A percentile compares a stretch with the other conserved stretches of the same genome.
phyloP scores from a whole-genome alignment of 2,329 filamentous ascomycete genomes.

The Penicillium sp. region DNA sequence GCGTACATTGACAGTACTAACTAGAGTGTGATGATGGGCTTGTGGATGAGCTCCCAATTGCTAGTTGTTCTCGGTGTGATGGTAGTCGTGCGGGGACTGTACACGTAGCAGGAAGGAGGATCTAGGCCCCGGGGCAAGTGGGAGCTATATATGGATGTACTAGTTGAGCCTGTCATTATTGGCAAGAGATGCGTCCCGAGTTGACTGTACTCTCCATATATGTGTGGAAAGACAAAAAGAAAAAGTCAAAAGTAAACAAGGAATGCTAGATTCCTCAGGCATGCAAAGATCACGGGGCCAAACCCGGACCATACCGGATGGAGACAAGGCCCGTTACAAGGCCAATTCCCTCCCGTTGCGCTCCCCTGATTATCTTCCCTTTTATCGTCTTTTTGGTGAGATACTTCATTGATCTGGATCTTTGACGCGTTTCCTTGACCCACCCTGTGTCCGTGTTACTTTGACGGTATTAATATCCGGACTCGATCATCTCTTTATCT shows the following conservation, averaged over 20 bases:
- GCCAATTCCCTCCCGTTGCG: constrained; percentile 14
- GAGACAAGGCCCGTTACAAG: constrained; percentile 16
- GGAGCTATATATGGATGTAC: neutral
- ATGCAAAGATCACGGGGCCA: constrained; percentile 17
- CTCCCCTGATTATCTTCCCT: constrained; percentile 22
- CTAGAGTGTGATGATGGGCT: neutral
- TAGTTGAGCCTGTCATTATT: neutral
- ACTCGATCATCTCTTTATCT: constrained; percentile 6
- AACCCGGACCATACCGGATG: constrained; percentile 25
- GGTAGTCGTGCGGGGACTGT: neutral
- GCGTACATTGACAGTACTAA: neutral
- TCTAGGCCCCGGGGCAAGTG: constrained; percentile 6
- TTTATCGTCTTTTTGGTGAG: constrained; percentile 8
- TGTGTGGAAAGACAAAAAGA: neutral
- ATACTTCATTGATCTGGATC: neutral
- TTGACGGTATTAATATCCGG: constrained; percentile 20
- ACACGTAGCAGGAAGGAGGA: neutral
- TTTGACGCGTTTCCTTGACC: constrained; percentile 1
- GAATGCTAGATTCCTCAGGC: neutral
- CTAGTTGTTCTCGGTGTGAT: neutral
- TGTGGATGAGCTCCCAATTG: neutral
- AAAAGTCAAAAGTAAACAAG: neutral
- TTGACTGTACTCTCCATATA: neutral
- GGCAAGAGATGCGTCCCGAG: neutral
- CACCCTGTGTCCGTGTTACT: constrained; percentile 1